Base-by-base conservation (phyloP, 768 basidiomycete species). In the Suillus subluteus region DNA sequence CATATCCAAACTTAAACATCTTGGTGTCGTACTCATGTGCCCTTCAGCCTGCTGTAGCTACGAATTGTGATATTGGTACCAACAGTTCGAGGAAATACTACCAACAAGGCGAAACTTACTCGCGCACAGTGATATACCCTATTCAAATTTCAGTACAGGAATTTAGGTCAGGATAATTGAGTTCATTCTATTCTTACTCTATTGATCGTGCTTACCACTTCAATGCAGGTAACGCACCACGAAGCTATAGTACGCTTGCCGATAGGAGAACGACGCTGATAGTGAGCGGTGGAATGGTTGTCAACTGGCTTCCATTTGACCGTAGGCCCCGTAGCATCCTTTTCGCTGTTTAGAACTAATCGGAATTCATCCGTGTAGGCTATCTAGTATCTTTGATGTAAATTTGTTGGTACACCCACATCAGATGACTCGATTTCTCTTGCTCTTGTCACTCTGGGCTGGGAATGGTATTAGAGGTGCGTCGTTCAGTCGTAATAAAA, bases 101-200 rank as follows among this genome's bases (percentile, higher is more conserved):
- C 35, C 35, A 35, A 35, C 35, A 35, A 35, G 35, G 35, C 6
- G 35, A 6, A 35, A 35, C 55, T 58, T 48, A 3, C 23, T 18
- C 55, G 48, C 30, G 3, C n/a, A 4, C 67, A 91, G 91, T 90
- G 38, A 96, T 98, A 70, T 98, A 88, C 74, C 97, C 97, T 0
- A 74, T 96, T 21, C n/a, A n/a, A n/a, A n/a, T n/a, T n/a, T n/a
- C 96, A 99, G 77, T 93, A 88, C 81, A 85, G 92, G 80, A 77
- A 41, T 41, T 41, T 41, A 80, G 50, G 80, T 81, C 0, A 92
- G 95, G 0, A 84, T 91, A 65, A 96, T 87, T 88, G 59, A 74
- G 84, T 80, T 50, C 46, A 9, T 18, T 30, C 38, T 3, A 13
- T 50, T 38, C 58, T 46, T 61, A 26, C 23, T 37, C 30, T 54